Evolutionary conservation across 2,329 filamentous ascomycete genomes (phyloP), one percentile per base, ranked within the genome.

Genomic region (Thielaviopsis ethacetica): DNA sequence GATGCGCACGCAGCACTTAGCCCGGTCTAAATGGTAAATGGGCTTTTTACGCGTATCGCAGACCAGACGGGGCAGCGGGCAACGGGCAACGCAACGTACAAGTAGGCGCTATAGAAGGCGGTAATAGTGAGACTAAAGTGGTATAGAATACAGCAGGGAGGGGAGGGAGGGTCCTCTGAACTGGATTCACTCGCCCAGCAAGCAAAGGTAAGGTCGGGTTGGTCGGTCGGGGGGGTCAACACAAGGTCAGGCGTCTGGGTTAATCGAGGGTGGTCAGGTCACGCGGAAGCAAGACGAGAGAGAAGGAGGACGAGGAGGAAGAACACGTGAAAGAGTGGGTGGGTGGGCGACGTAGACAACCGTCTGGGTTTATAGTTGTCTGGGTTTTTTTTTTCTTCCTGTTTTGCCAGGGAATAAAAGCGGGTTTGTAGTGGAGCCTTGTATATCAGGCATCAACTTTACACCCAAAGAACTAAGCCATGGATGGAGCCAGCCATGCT

Each of bases 261-360:
- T 61, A 61, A 58, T 19, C 44, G 38, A 38, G 52, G 44, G 44
- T 53, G 54, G 51, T 57, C 56, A 54, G 68, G 69, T 72, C 71
- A 72, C 70, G 70, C 68, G 70, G 70, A 65, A n/a, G 15, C 21
- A 49, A 49, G 44, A 15, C 17, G 17, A 49, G n/a, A 64, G 66
- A 64, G 22, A 22, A 47, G 64, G 65, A 68, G 67, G 65, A 67
- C 65, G 65, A 65, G 67, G 65, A 67, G 65, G 65, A 65, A 66
- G 66, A 71, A 69, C 70, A 72, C 70, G 70, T 72, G 70, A 69
- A 70, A 68, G 50, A 62, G 65, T 68, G 67, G 66, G 68, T 68
- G 67, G 54, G 9, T 47, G 54, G n/a, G 41, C 19, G 26, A 51
- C 34, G 47, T 24, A 34, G 54, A 38, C 24, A 21, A 50, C 47